phyloP scores from a whole-genome alignment of 176 grass and related monocot species.

The Pontederia paniculata region DNA sequence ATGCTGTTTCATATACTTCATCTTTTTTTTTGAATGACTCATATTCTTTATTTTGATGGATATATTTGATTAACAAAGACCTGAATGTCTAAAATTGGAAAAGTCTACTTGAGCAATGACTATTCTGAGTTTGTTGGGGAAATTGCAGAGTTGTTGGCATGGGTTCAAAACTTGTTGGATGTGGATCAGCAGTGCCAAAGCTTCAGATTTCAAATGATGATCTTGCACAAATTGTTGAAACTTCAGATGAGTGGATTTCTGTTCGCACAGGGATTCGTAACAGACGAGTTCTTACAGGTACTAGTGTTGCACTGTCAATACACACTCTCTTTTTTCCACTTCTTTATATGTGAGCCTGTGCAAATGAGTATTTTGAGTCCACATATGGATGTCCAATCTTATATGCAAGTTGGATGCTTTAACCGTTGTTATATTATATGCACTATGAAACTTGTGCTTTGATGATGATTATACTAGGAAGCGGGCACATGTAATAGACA shows the following conservation, averaged over 20 bases:
- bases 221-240: constrained; percentile 83
- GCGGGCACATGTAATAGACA: no score
- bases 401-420: no score
- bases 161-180: constrained; percentile 81
- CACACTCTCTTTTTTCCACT: no score
- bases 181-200: constrained; percentile 59
- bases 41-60: no score
- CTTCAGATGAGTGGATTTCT: constrained; percentile 95
- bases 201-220: constrained; percentile 75
- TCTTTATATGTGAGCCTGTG: no score
- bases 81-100: background rate
- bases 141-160: constrained; percentile 50
- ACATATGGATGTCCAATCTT: no score
- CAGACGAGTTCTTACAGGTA: constrained; percentile 79
- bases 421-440: no score
- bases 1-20: no score
- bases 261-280: constrained; percentile 87
- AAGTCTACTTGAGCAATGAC: constrained; percentile 8
- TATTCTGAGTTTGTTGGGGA: constrained; percentile 1
- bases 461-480: no score
- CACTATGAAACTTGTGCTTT: no score
- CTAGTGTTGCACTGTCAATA: background rate
- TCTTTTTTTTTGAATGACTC: no score
- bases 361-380: no score
- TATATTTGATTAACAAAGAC: background rate